phyloP scores from a whole-genome alignment of 441 rosid genomes.

The Erodium moschatum region DNA sequence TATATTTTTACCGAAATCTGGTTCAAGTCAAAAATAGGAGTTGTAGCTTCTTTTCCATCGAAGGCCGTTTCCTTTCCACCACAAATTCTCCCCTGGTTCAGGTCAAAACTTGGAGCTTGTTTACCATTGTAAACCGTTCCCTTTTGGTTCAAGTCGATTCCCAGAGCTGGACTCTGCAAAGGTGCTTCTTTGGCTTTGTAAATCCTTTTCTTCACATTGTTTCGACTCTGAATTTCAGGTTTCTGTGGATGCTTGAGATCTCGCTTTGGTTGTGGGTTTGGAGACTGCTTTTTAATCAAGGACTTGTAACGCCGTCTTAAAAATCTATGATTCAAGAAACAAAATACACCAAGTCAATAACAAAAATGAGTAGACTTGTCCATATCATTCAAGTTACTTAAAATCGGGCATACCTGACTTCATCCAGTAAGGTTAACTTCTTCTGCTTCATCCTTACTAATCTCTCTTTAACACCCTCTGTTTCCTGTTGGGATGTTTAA shows the following conservation, averaged over 20 bases:
- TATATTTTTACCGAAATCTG: constrained; percentile 56
- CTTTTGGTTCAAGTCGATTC: neutral
- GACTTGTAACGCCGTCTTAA: constrained; percentile 48
- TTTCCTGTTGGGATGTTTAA: constrained; percentile 43
- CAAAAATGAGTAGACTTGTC: neutral
- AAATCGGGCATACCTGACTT: constrained; percentile 53
- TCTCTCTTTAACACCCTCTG: constrained; percentile 38
- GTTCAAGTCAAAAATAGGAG: constrained; percentile 65
- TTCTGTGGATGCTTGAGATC: constrained; percentile 16
- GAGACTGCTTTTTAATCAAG: constrained; percentile 41
- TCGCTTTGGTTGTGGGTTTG: constrained; percentile 12
- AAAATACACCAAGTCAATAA: constrained; percentile 8
- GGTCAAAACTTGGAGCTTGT: neutral
- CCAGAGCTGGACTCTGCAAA: neutral
- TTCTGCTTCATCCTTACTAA: constrained; percentile 50
- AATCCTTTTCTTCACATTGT: constrained; percentile 27
- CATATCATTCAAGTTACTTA: too few relatives aligned
- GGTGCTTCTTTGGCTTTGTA: constrained; percentile 22
- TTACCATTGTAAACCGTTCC: neutral
- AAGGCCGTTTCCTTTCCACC: constrained; percentile 32
- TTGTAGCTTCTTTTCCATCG: constrained; percentile 34
- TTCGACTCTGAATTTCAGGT: constrained; percentile 22
- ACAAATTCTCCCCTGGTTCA: neutral
- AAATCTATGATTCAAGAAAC: constrained; percentile 41
- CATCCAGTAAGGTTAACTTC: constrained; percentile 39